Conservation (phyloP, 495 filamentous ascomycete species). For the Annulohypoxylon nitens region DNA sequence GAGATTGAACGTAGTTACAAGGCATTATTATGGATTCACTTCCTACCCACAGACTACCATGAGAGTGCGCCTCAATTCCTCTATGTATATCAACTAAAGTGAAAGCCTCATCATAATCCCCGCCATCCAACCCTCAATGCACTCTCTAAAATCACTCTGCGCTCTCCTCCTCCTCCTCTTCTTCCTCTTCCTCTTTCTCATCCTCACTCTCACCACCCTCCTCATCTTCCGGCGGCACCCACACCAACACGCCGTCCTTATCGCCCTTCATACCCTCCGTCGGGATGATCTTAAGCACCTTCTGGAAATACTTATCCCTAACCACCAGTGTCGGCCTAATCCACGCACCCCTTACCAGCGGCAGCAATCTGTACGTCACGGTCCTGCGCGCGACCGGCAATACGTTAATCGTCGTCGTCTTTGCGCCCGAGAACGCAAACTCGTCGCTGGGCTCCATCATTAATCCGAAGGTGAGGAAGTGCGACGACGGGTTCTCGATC, state of each 20-base stretch:
- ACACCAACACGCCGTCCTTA: slow-evolving; percentile 77
- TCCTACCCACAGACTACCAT: neutral
- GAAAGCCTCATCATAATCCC: neutral
- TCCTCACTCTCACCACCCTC: slow-evolving; percentile 45
- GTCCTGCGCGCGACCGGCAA: slow-evolving; percentile 80
- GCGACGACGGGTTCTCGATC: slow-evolving; percentile 93
- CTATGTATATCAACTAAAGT: slow-evolving; percentile 16
- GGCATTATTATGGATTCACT: neutral
- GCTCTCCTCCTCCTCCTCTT: neutral
- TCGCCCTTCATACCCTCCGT: slow-evolving; percentile 79
- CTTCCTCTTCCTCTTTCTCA: neutral
- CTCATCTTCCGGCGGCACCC: slow-evolving; percentile 67
- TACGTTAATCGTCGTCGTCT: slow-evolving; percentile 79
- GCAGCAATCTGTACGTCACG: slow-evolving; percentile 77
- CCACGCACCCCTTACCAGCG: slow-evolving; percentile 72
- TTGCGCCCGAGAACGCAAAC: slow-evolving; percentile 93
- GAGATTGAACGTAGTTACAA: neutral
- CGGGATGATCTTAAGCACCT: slow-evolving; percentile 79
- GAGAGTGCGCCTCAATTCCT: slow-evolving; percentile 15
- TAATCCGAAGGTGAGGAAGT: slow-evolving; percentile 91
- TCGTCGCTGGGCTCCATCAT: slow-evolving; percentile 92
- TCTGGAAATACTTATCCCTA: slow-evolving; percentile 90
- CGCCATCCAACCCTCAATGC: neutral
- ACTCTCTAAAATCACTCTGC: neutral
- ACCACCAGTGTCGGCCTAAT: slow-evolving; percentile 79